Percentiles rank a stretch among this genome's conserved stretches.
Evolutionary conservation across 2,329 filamentous ascomycete genomes (phyloP).

Genomic region (Fusarium multiceps): DNA sequence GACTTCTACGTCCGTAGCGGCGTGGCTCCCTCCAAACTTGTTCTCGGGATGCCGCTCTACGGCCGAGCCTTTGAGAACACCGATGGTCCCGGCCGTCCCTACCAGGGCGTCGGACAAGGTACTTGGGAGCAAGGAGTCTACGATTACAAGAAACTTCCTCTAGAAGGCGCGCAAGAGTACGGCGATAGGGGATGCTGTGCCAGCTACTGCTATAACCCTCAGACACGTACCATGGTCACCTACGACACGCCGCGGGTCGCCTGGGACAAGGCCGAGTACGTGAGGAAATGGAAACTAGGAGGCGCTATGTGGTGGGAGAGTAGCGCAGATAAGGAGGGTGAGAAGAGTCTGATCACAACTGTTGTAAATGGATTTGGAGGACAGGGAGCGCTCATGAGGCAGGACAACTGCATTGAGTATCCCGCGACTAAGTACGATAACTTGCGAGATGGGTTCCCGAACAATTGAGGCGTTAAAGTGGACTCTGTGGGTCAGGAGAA

Average conservation of each 20-base stretch:
- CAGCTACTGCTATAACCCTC: conserved; percentile 80
- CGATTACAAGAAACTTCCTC: conserved; percentile 88
- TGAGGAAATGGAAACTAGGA: conserved; percentile 74
- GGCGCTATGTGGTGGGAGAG: conserved; percentile 99
- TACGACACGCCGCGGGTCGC: conserved; percentile 81
- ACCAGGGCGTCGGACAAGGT: conserved; percentile 78
- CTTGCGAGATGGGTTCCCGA: conserved; percentile 66
- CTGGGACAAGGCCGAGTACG: conserved; percentile 75
- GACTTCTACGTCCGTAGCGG: conserved; percentile 74
- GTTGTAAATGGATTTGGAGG: conserved; percentile 71
- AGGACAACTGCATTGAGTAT: conserved; percentile 70
- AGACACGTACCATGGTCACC: conserved; percentile 74
- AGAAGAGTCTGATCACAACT: conserved; percentile 74
- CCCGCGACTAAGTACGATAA: conserved; percentile 79
- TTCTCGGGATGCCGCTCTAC: conserved; percentile 92
- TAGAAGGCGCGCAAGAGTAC: conserved; percentile 71
- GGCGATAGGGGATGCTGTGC: conserved; percentile 74
- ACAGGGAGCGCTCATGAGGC: conserved; percentile 59
- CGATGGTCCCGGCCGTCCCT: conserved; percentile 76
- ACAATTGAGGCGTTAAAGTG: conserved; percentile 49
- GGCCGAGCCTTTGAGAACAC: conserved; percentile 87
- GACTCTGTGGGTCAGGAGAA: conserved; percentile 1
- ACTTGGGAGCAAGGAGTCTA: conserved; percentile 87
- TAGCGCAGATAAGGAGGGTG: conserved; percentile 76
- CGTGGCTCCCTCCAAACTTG: conserved; percentile 77